These are phyloP conservation scores for Wickerhamiella lipophila DNA, from an alignment of 805 yeast genomes.

Conservation along the genomic window DNA sequence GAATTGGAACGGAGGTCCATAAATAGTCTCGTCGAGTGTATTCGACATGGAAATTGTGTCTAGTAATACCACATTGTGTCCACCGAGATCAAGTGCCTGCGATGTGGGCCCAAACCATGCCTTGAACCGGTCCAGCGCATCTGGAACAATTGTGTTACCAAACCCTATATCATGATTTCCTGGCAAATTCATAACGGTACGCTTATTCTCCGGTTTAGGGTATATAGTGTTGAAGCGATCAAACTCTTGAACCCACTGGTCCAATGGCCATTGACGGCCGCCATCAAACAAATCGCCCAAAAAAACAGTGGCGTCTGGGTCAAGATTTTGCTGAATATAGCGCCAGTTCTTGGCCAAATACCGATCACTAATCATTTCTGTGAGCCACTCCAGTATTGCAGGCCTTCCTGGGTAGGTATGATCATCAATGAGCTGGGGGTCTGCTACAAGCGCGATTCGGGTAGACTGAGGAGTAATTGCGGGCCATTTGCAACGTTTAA, in stretches of 20 bases:
- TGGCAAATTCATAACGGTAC: constrained; percentile 42
- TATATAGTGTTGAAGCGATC: constrained; percentile 56
- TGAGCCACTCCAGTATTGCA: constrained; percentile 37
- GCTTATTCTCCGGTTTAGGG: constrained; percentile 39
- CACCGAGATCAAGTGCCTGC: constrained; percentile 42
- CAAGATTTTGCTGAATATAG: constrained; percentile 41
- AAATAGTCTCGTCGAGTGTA: constrained; percentile 34
- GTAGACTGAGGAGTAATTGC: constrained; percentile 14
- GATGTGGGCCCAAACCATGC: constrained; percentile 62
- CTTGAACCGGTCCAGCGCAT: constrained; percentile 49
- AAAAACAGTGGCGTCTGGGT: constrained; percentile 66
- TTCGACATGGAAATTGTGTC: constrained; percentile 79
- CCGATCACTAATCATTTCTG: constrained; percentile 56
- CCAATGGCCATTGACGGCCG: constrained; percentile 73
- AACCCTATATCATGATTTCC: constrained; percentile 98
- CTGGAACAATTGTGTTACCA: constrained; percentile 53
- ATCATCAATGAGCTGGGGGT: constrained; percentile 86
- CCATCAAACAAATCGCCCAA: constrained; percentile 93
- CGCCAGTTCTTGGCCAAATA: constrained; percentile 68
- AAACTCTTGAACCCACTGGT: constrained; percentile 57
- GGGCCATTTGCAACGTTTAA: constrained; percentile 47
- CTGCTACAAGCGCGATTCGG: constrained; percentile 57
- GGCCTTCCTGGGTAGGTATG: constrained; percentile 74
- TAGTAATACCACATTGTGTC: constrained; percentile 61
- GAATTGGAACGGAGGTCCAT: constrained; percentile 39